These are phyloP conservation scores for Coemansia sp. DNA, from an alignment of 192 early-diverging fungal species.

Conservation along the genomic window DNA sequence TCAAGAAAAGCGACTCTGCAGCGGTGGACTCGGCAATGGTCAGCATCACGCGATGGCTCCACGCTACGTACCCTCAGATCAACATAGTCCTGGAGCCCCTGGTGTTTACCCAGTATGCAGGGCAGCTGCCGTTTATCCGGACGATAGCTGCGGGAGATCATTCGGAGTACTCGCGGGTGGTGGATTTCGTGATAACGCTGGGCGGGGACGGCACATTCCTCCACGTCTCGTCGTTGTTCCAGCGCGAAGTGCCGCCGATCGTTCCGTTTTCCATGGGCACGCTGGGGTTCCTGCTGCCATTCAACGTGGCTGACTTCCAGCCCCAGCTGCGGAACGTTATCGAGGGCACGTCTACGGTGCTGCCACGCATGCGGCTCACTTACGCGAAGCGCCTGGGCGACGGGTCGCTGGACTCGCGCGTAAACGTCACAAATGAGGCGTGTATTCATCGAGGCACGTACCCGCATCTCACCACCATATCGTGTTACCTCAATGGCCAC, in stretches of 20 bases:
- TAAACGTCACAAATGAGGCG: constrained; percentile 86
- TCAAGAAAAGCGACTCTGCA: constrained; percentile 78
- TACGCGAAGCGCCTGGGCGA: constrained; percentile 63
- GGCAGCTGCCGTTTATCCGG: constrained; percentile 28
- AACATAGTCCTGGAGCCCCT: constrained; percentile 73
- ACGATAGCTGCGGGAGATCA: constrained; percentile 36
- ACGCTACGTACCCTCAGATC: constrained; percentile 61
- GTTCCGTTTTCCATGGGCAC: constrained; percentile 93
- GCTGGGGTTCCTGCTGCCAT: constrained; percentile 88
- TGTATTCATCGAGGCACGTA: constrained; percentile 83
- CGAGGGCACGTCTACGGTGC: constrained; percentile 62
- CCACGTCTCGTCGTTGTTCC: constrained; percentile 82
- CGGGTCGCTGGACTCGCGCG: constrained; percentile 56
- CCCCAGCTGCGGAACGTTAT: constrained; percentile 65
- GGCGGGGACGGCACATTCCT: constrained; percentile 93
- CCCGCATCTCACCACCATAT: constrained; percentile 79
- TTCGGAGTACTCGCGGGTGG: constrained; percentile 66
- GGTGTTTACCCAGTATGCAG: constrained; percentile 60
- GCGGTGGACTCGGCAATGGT: constrained; percentile 67
- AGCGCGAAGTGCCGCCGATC: constrained; percentile 76
- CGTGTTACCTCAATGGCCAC: constrained; percentile 79
- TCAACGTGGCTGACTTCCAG: constrained; percentile 68
- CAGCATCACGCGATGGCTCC: constrained; percentile 72
- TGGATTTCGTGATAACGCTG: constrained; percentile 89
- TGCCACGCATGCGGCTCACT: constrained; percentile 78